Evolutionary conservation across 768 basidiomycete genomes (phyloP), one percentile per base, ranked within the genome.

Genomic region (Calocybe indica): DNA sequence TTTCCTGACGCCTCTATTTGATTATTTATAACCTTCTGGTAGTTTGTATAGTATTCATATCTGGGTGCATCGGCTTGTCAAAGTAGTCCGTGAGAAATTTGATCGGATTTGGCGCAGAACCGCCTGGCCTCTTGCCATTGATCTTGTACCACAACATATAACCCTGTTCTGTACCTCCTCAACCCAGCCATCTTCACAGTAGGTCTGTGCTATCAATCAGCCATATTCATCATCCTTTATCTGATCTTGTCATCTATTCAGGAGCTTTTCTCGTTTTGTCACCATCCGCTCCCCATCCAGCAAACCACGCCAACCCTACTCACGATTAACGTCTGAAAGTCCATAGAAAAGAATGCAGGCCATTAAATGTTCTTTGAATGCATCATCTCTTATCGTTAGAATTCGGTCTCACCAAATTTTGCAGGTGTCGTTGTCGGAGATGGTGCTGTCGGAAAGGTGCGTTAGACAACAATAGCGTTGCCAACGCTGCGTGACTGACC

Each of bases 371-470:
- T 58, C 52, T 82, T 54, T 38, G 12, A 43, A 9, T 10, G 28
- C 10, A 8, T 43, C 33, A 40, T 37, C 43, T 43, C 36, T 45
- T 50, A 40, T 47, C 22, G 29, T 37, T 11, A 43, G 46, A 58
- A 43, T 47, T n/a, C 44, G 50, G 55, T 61, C 70, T 74, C 58
- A 66, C 59, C 49, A 37, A 49, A 57, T 52, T 56, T 60, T 53
- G 37, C 63, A 95, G 93, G 92, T 77, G 93, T 97, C 69, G 93
- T 97, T 62, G 93, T 97, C 45, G 93, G 93, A 62, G 94, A 97
- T 75, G 94, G 94, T 81, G 94, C 94, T 50, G 94, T 96, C 58
- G 94, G 94, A 66, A 97, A 96, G 88, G 92, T 84, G 58, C 61
- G 80, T 68, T 43, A 49, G 44, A 44, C 47, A 43, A 35, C 42